Conservation (phyloP, 2,329 filamentous ascomycete species). For the Phialophora expanda region DNA sequence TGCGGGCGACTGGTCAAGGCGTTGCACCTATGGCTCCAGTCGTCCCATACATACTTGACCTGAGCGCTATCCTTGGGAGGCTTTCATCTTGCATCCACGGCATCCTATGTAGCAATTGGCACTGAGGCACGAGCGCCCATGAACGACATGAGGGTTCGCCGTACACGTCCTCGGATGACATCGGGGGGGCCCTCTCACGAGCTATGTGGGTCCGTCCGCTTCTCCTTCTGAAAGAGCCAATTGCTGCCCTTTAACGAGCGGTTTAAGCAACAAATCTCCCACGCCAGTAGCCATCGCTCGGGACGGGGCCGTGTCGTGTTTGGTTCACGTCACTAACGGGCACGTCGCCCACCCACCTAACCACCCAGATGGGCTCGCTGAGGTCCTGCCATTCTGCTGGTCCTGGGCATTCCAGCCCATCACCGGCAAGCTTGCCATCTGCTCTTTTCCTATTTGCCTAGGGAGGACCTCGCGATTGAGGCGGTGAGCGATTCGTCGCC, state of each 20-base stretch:
- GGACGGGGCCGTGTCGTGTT: not conserved
- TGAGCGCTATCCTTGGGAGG: not conserved
- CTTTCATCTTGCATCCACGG: not conserved
- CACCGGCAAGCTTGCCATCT: constrained; percentile 19
- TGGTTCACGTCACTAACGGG: constrained; percentile 13
- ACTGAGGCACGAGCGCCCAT: not conserved
- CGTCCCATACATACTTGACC: not conserved
- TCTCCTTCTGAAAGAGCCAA: constrained; percentile 5
- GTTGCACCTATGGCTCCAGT: not conserved
- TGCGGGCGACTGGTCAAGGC: too few relatives aligned
- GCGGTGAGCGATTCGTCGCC: constrained; percentile 32
- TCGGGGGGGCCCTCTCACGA: constrained; percentile 9
- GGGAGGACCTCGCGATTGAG: constrained; percentile 17
- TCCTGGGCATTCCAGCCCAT: constrained; percentile 12
- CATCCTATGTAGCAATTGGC: not conserved
- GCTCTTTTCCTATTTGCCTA: constrained; percentile 25
- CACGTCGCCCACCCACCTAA: not conserved
- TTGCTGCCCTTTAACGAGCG: constrained; percentile 1
- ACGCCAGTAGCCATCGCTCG: constrained; percentile 3
- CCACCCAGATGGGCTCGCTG: constrained; percentile 5
- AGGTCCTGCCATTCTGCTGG: constrained; percentile 16
- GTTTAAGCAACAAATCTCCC: constrained; percentile 16
- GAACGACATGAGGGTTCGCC: not conserved
- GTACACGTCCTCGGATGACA: constrained; percentile 16
- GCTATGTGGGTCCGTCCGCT: constrained; percentile 10